Conservation (phyloP, 2,329 filamentous ascomycete genomes). For the Cadophora sp. region DNA sequence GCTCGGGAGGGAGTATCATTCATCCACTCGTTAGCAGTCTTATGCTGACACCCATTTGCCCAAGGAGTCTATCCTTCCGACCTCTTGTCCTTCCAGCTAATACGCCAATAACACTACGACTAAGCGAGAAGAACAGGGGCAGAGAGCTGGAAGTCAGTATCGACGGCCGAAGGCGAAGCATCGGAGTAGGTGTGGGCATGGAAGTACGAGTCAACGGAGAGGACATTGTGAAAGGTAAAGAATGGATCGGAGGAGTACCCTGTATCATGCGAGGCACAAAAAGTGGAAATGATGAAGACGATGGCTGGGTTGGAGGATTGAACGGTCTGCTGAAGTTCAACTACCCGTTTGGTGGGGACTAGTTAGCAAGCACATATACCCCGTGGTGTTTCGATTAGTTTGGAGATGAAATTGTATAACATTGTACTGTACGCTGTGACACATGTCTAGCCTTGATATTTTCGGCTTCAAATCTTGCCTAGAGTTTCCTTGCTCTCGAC, state of each 20-base stretch:
- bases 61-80: conserved; percentile 88
- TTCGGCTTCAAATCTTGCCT: too few relatives aligned
- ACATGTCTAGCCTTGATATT: not conserved
- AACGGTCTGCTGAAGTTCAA: conserved; percentile 97
- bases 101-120: conserved; percentile 79
- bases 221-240: conserved; percentile 62
- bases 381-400: not conserved
- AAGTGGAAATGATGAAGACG: conserved; percentile 68
- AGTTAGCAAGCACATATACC: conserved; percentile 15
- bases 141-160: conserved; percentile 81
- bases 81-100: conserved; percentile 89
- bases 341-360: conserved; percentile 84
- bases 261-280: conserved; percentile 77
- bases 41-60: conserved; percentile 92
- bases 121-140: conserved; percentile 82
- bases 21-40: conserved; percentile 90
- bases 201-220: conserved; percentile 92
- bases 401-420: not conserved
- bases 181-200: conserved; percentile 74
- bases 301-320: conserved; percentile 95
- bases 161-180: conserved; percentile 72
- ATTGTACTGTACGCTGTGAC: not conserved
- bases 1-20: conserved; percentile 89
- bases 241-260: conserved; percentile 81
- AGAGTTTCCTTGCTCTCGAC: too few relatives aligned